Percentiles rank a stretch among this genome's conserved stretches.
Conservation (phyloP, 2,329 filamentous ascomycete species). For the Alternaria arborescens region DNA sequence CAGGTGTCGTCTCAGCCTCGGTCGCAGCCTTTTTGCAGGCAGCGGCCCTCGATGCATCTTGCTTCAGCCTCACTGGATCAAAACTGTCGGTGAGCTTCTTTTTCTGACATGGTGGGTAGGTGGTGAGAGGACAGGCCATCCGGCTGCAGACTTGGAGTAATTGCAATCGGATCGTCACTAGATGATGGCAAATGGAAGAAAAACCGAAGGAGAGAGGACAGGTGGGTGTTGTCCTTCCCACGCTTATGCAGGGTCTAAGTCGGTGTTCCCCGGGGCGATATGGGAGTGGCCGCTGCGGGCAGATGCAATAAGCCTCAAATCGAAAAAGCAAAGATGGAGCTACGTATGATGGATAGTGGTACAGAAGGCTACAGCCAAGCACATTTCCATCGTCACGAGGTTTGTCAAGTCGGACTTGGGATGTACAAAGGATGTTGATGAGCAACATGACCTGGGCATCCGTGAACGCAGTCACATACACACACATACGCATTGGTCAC, state of each 20-base stretch:
- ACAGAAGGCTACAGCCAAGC: not conserved
- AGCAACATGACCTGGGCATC: not conserved
- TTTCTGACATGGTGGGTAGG: not conserved
- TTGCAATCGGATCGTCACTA: too few species aligned
- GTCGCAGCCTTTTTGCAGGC: not conserved
- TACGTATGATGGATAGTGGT: not conserved
- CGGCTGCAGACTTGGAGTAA: too few species aligned
- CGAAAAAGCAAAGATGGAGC: not conserved
- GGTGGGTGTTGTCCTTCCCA: not conserved
- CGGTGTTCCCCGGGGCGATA: not conserved
- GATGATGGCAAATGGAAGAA: too few species aligned
- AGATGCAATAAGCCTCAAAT: not conserved
- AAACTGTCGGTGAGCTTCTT: not conserved
- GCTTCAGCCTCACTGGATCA: not conserved
- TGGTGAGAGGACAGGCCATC: not conserved
- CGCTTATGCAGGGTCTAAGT: constrained; percentile 24
- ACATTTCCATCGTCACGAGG: not conserved
- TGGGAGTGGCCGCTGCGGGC: constrained; percentile 1
- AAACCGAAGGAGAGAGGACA: not conserved
- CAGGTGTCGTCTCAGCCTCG: not conserved
- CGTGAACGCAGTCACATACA: not conserved
- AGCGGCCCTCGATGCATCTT: not conserved
- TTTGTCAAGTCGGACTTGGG: not conserved
- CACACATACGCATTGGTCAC: not conserved
- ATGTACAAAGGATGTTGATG: not conserved